A percentile compares a stretch with the other conserved stretches of the same genome.
Evolutionary conservation across 2,329 filamentous ascomycete species (phyloP).

Genomic region (Sporothrix variecibatus): DNA sequence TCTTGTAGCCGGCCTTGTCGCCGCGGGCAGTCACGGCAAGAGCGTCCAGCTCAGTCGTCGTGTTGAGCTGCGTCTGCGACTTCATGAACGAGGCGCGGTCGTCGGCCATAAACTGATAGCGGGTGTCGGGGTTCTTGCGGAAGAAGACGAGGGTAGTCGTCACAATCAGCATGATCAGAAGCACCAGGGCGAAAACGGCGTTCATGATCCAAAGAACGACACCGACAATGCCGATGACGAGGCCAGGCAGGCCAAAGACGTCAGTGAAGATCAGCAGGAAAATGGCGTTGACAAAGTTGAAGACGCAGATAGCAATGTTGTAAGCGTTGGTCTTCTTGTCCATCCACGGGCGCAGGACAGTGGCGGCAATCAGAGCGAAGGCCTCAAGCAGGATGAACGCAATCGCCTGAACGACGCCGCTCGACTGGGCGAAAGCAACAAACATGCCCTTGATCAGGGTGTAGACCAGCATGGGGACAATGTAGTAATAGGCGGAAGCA

Average conservation of each 20-base stretch:
- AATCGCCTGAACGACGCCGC: conserved; percentile 69
- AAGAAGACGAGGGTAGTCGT: conserved; percentile 66
- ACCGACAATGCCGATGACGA: conserved; percentile 80
- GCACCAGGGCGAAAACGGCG: conserved; percentile 72
- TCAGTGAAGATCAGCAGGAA: conserved; percentile 82
- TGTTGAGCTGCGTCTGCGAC: conserved; percentile 71
- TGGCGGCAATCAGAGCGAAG: conserved; percentile 68
- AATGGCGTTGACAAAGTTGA: conserved; percentile 81
- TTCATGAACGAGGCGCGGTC: conserved; percentile 91
- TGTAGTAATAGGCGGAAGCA: conserved; percentile 85
- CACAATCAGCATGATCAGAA: conserved; percentile 76
- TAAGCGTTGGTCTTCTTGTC: conserved; percentile 91
- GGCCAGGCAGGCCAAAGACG: conserved; percentile 73
- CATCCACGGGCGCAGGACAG: conserved; percentile 85
- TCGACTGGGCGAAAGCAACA: conserved; percentile 71
- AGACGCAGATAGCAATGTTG: conserved; percentile 79
- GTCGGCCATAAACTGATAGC: conserved; percentile 87
- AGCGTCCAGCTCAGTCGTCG: conserved; percentile 77
- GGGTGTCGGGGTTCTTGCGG: conserved; percentile 82
- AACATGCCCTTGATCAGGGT: conserved; percentile 79
- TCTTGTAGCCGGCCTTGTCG: conserved; percentile 65
- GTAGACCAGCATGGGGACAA: conserved; percentile 72
- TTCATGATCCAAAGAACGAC: conserved; percentile 83
- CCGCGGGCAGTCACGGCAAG: conserved; percentile 79
- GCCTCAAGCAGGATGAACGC: conserved; percentile 76